Base-by-base conservation (phyloP, 805 yeast genomes). In the Candida insectorum region DNA sequence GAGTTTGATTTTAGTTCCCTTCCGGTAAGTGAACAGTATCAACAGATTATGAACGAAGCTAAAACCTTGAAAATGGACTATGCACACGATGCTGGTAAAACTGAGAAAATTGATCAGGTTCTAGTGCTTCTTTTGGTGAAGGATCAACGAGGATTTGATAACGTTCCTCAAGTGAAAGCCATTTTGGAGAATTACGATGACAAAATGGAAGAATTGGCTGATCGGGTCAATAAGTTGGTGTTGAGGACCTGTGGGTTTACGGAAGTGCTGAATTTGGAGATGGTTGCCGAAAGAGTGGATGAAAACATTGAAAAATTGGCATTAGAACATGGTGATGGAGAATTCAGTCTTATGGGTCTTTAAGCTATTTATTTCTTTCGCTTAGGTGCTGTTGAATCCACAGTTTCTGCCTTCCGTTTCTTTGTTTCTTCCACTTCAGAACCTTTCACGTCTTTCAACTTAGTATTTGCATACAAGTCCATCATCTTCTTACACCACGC, bases 401-500 rank as follows among this genome's bases (percentile, higher is more conserved):
- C 11, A 20, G 23, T 20, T 11, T 20, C 11, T 16, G 15, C 4
- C 24, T 31, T 24, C 23, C 25, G 24, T 16, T 19, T 19, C 17
- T 19, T 31, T 10, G 23, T 8, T 20, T 20, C n/a, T n/a, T n/a
- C n/a, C n/a, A 13, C 15, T 11, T 33, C 32, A 18, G 12, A 33
- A n/a, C 29, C 26, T 12, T 17, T 16, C 23, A 30, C 10, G 13
- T 52, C 56, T 4, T 45, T 46, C 30, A 62, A 45, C 16, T 43
- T 51, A 26, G 47, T 57, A 10, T 47, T 37, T 22, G 46, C 40
- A 37, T 59, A 40, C 7, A 55, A 24, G 12, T 52, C 55, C 34
- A 48, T 57, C 45, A 42, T 49, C 40, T 62, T 60, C 36, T 63
- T 44, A 1, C 67, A 49, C 69, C 70, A 65, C 3, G 54, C 67